Base-by-base conservation (phyloP, 2,329 filamentous ascomycete genomes). In the Periconia sp. region DNA sequence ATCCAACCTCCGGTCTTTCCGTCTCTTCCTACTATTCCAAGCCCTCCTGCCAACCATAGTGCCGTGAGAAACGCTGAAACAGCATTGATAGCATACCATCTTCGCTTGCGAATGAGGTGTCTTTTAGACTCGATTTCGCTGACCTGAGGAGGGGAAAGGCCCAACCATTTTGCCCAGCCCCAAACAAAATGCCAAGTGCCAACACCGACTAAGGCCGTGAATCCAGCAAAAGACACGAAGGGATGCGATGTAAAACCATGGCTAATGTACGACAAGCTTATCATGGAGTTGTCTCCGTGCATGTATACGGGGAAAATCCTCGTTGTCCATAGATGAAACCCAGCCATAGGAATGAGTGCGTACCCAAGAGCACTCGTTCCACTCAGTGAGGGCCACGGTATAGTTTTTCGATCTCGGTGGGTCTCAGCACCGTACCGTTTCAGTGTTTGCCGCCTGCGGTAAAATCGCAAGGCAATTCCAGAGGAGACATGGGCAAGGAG, bases 231-330 rank as follows among this genome's bases (percentile, higher is more conserved):
- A n/a, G 89, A 85, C 9, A 88, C 71, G 1, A 81, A 60, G 0
- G 87, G 86, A 64, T 90, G 87, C 14, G 84, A 82, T 30, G 89
- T 86, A 68, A 97, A 94, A 2, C 90, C 91, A 74, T 97, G 92
- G 13, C 87, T 85, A 8, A 97, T 87, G 71, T 90, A 97, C 13
- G 85, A 87, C 13, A 97, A 78, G 0, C 90, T 90, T 41, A 97
- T 87, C 50, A 93, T 88, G n/a, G 90, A 90, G 65, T 87, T 92
- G 54, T 92, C 91, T 7, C 92, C 92, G 50, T 95, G 90, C 43
- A 91, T 82, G 27, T 84, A 78, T 33, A 92, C 74, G 2, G 94
- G 93, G 23, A 95, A 78, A 2, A 85, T 75, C 33, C 93, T 85
- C 71, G 95, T 96, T 53, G 92, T 80, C 57, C 86, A 83, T 2